Percentiles rank a stretch among this genome's conserved stretches.
These are phyloP conservation scores for Candida ascalaphidarum DNA, from an alignment of 805 yeast genomes.

Conservation along the genomic window DNA sequence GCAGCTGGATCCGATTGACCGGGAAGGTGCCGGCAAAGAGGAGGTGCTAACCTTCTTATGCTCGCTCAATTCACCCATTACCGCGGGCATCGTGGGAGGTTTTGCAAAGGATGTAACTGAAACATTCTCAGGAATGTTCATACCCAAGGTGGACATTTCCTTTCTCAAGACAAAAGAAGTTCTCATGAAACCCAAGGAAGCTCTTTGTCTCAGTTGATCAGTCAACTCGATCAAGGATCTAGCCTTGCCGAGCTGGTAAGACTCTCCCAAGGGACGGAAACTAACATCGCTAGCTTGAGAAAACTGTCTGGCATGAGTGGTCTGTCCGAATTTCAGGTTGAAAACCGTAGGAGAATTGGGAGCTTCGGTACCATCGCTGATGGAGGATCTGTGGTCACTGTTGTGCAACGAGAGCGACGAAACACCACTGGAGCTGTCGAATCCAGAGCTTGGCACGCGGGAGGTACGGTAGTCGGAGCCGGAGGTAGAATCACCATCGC, in stretches of 20 bases:
- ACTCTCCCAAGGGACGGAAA: conserved; percentile 2
- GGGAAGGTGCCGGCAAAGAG: not conserved
- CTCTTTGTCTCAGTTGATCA: too few species aligned
- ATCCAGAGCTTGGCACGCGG: conserved; percentile 4
- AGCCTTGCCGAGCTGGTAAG: too few species aligned
- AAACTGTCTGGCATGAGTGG: too few species aligned
- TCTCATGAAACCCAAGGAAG: conserved; percentile 37
- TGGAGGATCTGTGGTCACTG: conserved; percentile 27
- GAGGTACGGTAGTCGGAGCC: conserved; percentile 10
- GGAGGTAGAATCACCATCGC: conserved; percentile 8
- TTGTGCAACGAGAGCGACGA: conserved; percentile 31
- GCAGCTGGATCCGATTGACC: too few species aligned
- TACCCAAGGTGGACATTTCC: conserved; percentile 27
- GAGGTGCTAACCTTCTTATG: too few species aligned
- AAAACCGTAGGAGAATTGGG: conserved; percentile 7
- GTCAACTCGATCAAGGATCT: too few species aligned
- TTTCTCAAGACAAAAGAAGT: conserved; percentile 32
- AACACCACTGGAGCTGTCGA: conserved; percentile 18
- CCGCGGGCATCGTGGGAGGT: conserved; percentile 13
- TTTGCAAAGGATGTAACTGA: too few species aligned
- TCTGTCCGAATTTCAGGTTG: too few species aligned
- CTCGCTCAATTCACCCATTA: too few species aligned
- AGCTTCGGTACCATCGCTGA: conserved; percentile 22
- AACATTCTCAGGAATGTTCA: conserved; percentile 23
- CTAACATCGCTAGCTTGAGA: conserved; percentile 4